phyloP scores from a whole-genome alignment of 1,284 basidiomycete species.

The Tylopilus sp. region DNA sequence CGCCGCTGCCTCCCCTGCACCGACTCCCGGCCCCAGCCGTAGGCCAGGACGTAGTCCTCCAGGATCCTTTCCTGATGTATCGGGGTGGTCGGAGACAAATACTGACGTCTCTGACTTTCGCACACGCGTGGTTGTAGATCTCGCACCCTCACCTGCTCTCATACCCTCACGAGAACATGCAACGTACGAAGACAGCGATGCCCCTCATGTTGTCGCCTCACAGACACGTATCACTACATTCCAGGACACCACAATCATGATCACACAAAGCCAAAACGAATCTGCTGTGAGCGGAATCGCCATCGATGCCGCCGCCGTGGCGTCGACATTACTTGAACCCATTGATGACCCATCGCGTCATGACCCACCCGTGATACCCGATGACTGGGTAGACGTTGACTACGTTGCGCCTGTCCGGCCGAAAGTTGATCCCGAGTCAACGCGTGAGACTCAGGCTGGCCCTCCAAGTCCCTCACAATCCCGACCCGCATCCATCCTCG shows the following conservation, averaged over 20 bases:
- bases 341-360: conserved; percentile 17
- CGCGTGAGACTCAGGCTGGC: conserved; percentile 2
- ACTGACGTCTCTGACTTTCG: conserved; percentile 24
- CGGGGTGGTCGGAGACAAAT: conserved; percentile 33
- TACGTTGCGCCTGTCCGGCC: conserved; percentile 4
- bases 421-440: conserved; percentile 8
- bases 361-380: conserved; percentile 21
- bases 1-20: conserved; percentile 16
- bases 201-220: conserved; percentile 10
- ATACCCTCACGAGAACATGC: conserved; percentile 26
- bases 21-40: conserved; percentile 17
- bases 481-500: conserved; percentile 16
- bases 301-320: background rate
- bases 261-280: conserved; percentile 13
- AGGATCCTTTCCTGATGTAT: conserved; percentile 26
- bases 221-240: conserved; percentile 1
- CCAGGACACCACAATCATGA: conserved; percentile 11
- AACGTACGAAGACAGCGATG: conserved; percentile 11
- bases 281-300: conserved; percentile 7
- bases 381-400: conserved; percentile 32
- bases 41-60: conserved; percentile 28
- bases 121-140: conserved; percentile 12
- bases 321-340: conserved; percentile 2
- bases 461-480: conserved; percentile 2
- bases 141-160: conserved; percentile 28